These are phyloP conservation scores for Tillandsia leiboldiana DNA, from an alignment of 176 grass and related monocot species.

Conservation along the genomic window DNA sequence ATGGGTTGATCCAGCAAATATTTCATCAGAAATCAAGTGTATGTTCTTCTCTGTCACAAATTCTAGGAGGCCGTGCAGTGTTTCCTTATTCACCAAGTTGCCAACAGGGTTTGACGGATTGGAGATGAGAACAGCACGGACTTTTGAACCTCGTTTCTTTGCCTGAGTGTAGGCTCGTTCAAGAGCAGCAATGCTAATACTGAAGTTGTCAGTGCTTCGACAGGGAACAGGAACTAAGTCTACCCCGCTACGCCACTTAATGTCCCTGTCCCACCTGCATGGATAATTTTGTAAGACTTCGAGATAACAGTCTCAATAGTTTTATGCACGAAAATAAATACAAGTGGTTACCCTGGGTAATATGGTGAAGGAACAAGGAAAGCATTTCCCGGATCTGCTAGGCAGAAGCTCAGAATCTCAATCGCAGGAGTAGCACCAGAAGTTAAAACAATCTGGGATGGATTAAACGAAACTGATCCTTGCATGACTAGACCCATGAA, in stretches of 20 bases:
- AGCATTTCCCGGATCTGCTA: conserved; percentile 93
- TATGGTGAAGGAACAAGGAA: conserved; percentile 98
- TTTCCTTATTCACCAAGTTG: conserved; percentile 62
- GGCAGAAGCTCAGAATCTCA: conserved; percentile 86
- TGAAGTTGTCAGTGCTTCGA: conserved; percentile 81
- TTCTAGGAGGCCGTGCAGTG: conserved; percentile 51
- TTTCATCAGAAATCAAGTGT: conserved; percentile 92
- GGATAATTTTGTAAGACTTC: neutral
- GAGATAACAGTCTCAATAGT: neutral
- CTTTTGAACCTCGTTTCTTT: conserved; percentile 80
- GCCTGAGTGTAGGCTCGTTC: conserved; percentile 83
- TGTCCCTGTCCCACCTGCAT: conserved; percentile 82
- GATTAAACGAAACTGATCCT: conserved; percentile 58
- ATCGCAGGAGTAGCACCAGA: conserved; percentile 76
- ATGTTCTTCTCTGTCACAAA: conserved; percentile 85
- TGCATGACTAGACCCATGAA: conserved; percentile 82
- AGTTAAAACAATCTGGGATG: conserved; percentile 80
- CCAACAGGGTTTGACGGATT: conserved; percentile 88
- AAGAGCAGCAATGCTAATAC: conserved; percentile 62
- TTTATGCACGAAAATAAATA: neutral
- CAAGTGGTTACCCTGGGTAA: conserved; percentile 60
- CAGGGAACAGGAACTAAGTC: conserved; percentile 92
- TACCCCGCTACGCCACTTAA: conserved; percentile 77
- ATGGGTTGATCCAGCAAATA: conserved; percentile 84
- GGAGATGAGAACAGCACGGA: conserved; percentile 80